Evolutionary conservation across 768 basidiomycete species (phyloP).

Genomic region (Harrya chromipes): DNA sequence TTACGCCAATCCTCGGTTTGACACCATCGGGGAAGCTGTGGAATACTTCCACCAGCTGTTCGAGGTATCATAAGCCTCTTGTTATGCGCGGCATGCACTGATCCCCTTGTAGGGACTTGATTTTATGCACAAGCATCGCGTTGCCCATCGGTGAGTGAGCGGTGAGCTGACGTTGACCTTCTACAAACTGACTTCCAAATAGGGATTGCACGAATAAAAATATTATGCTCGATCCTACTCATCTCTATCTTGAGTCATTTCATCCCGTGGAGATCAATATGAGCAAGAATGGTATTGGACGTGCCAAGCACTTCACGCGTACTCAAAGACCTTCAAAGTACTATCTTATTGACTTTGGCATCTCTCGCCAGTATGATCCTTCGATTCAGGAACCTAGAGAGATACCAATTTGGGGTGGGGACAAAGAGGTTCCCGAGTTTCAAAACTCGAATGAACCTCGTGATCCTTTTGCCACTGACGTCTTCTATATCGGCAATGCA

Average conservation of each 20-base stretch:
- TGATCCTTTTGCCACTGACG: constrained; percentile 40
- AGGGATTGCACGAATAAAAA: constrained; percentile 29
- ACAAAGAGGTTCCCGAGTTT: constrained; percentile 40
- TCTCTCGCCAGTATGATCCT: constrained; percentile 30
- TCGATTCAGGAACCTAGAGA: constrained; percentile 20
- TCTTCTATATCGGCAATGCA: constrained; percentile 41
- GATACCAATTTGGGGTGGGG: constrained; percentile 34
- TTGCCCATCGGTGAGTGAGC: constrained; percentile 35
- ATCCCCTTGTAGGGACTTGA: constrained; percentile 26
- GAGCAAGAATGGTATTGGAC: constrained; percentile 16
- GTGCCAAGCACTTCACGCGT: constrained; percentile 22
- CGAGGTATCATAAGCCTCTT: constrained; percentile 16
- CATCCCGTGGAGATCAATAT: constrained; percentile 17
- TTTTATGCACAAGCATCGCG: constrained; percentile 35
- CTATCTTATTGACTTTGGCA: constrained; percentile 27
- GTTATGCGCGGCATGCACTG: not conserved
- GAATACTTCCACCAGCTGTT: constrained; percentile 32
- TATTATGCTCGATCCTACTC: constrained; percentile 28
- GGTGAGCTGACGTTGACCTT: no score
- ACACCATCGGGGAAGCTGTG: constrained; percentile 11
- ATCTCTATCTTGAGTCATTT: constrained; percentile 23
- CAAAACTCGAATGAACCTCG: constrained; percentile 14
- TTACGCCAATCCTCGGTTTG: constrained; percentile 19
- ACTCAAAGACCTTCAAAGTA: constrained; percentile 21
- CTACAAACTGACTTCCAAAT: no score